Conservation (phyloP, 768 basidiomycete species). For the Hydnum rufescens region DNA sequence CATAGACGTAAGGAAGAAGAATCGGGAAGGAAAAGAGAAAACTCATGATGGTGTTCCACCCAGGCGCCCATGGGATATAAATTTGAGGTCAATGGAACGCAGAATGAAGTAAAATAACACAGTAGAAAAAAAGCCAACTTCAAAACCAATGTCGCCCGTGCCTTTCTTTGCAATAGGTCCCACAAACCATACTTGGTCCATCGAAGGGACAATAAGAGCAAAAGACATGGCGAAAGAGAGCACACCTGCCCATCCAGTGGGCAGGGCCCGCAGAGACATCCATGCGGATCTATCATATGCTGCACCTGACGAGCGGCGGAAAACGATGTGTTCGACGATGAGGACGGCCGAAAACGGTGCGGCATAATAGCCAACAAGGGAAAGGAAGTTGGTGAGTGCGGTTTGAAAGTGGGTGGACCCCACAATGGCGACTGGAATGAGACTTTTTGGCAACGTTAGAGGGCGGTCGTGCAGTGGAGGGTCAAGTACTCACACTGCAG, state of each 20-base stretch:
- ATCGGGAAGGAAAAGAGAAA: not conserved
- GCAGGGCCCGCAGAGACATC: conserved; percentile 34
- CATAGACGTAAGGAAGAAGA: not conserved
- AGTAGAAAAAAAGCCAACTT: conserved; percentile 12
- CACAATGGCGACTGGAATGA: conserved; percentile 49
- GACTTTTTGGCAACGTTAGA: not conserved
- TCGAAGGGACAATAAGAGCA: conserved; percentile 14
- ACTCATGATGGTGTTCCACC: not conserved
- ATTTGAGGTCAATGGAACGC: conserved; percentile 1
- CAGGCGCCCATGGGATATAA: not conserved
- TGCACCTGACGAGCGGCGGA: conserved; percentile 3
- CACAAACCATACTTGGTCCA: conserved; percentile 50
- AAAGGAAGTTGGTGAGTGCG: conserved; percentile 30
- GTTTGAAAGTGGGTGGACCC: conserved; percentile 46
- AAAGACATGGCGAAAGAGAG: conserved; percentile 21
- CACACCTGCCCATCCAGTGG: conserved; percentile 43
- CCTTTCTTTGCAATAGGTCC: conserved; percentile 40
- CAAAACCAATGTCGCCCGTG: conserved; percentile 55
- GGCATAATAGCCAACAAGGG: conserved; percentile 30
- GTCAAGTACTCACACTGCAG: not conserved
- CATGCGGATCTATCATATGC: conserved; percentile 29
- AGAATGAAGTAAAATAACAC: conserved; percentile 2
- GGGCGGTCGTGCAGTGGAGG: not conserved
- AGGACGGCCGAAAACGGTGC: conserved; percentile 3
- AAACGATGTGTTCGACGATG: conserved; percentile 10